These are phyloP conservation scores for Nannizziopsis arthrosporioides DNA, from an alignment of 2,329 filamentous ascomycete species.

Conservation along the genomic window DNA sequence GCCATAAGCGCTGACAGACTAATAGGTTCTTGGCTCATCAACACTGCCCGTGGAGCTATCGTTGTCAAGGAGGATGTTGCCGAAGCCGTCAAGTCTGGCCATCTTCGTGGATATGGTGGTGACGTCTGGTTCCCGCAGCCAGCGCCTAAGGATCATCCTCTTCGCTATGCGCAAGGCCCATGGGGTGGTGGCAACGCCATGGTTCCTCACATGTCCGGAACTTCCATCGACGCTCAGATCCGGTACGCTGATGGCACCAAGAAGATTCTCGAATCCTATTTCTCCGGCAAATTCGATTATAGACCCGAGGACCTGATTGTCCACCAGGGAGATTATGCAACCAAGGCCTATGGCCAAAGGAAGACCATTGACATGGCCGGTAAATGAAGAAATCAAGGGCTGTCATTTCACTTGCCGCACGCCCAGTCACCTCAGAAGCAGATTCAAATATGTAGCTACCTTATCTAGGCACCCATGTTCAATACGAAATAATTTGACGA, in stretches of 20 bases:
- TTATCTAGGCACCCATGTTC: no score
- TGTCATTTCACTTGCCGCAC: no score
- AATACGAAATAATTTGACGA: no score
- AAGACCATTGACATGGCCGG: conserved; percentile 17
- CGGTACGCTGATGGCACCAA: conserved; percentile 81
- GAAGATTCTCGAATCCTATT: conserved; percentile 83
- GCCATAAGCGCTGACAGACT: background rate
- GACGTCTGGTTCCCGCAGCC: conserved; percentile 88
- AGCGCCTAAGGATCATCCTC: conserved; percentile 80
- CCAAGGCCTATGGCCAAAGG: conserved; percentile 80
- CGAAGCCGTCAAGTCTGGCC: conserved; percentile 78
- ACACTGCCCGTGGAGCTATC: conserved; percentile 97
- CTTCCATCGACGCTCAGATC: conserved; percentile 94
- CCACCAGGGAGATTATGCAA: conserved; percentile 79
- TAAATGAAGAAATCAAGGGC: background rate
- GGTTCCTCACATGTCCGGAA: conserved; percentile 98
- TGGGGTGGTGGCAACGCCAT: conserved; percentile 97
- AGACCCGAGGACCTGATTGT: conserved; percentile 83
- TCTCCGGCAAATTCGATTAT: conserved; percentile 80
- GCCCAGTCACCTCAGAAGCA: no score
- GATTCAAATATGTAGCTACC: no score
- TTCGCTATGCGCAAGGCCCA: conserved; percentile 85
- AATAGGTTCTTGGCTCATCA: conserved; percentile 82
- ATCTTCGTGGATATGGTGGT: conserved; percentile 45
- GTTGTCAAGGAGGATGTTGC: conserved; percentile 99